Evolutionary conservation across 257 asterid species (phyloP), one percentile per base, ranked within the genome.

Genomic region (Scutellaria barbata): DNA sequence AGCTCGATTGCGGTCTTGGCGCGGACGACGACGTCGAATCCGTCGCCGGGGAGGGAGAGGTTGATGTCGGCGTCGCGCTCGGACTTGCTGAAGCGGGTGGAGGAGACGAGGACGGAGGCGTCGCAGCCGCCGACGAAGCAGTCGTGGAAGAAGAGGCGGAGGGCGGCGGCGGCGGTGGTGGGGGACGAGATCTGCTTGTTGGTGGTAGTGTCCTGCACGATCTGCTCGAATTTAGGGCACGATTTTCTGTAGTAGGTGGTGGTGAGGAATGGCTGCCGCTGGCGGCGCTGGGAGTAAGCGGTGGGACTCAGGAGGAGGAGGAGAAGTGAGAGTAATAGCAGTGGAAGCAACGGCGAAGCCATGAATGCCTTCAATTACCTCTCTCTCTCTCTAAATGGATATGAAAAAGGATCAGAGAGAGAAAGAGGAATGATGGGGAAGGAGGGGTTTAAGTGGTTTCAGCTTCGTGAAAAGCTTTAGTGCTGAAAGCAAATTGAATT

Each of bases 101-200:
- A 87, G 80, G 98, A 78, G 67, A 94, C 48, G 69, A 94, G 87
- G 10, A 86, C 84, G 76, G 98, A 94, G 76, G 91, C 97, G 79
- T 93, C 98, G 87, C 96, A 87, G 76, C 98, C 98, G 11, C 72
- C 51, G 74, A 86, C 81, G 87, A 90, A 81, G 84, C 92, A 87
- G 84, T 93, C 98, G 79, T 93, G 98, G 84, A 93, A 89, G 90
- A 90, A 88, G 78, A 93, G 85, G 76, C 98, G 98, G 82, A 93
- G 95, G 1, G 96, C 71, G 54, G 85, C 98, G 83, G 96, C 96
- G 73, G 97, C 98, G 63, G 97, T 94, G 80, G 98, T 94, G 53
- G 98, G 98, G 66, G 97, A 87, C 50, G 68, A 80, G 85, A 94
- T 89, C 86, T 94, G 98, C 67, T 94, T 94, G 89, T 84, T 81